phyloP scores from a whole-genome alignment of 805 yeast species.

The Ascoidea tarda region DNA sequence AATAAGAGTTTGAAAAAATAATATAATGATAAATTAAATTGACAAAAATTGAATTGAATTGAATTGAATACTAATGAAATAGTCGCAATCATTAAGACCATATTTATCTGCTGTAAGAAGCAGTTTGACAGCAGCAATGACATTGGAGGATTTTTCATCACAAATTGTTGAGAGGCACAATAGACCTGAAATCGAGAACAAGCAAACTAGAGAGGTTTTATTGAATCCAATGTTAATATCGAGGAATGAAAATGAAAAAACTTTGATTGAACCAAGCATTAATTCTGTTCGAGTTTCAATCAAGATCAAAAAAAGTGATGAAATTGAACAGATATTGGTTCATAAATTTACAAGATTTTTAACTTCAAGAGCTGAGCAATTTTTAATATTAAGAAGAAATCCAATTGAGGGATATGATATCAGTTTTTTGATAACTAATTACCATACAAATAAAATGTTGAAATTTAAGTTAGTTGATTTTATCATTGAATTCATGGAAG shows the following conservation, averaged over 20 bases:
- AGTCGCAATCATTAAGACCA: constrained; percentile 97
- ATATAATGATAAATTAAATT: too few relatives aligned
- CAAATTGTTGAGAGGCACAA: constrained; percentile 95
- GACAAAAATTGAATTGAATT: too few relatives aligned
- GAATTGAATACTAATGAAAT: not conserved
- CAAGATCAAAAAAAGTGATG: constrained; percentile 94
- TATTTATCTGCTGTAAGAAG: constrained; percentile 87
- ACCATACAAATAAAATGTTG: constrained; percentile 91
- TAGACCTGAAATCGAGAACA: constrained; percentile 88
- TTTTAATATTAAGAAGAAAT: constrained; percentile 78
- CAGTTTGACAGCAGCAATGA: constrained; percentile 85
- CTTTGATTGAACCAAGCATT: constrained; percentile 85
- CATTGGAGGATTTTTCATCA: constrained; percentile 87
- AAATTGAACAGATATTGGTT: constrained; percentile 86
- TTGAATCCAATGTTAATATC: constrained; percentile 83
- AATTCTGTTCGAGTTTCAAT: constrained; percentile 86
- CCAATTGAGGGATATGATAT: constrained; percentile 90
- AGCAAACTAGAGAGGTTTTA: constrained; percentile 69
- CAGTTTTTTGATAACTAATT: constrained; percentile 83
- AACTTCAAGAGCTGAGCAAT: constrained; percentile 91
- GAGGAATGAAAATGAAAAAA: constrained; percentile 86
- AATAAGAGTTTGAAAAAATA: too few relatives aligned
- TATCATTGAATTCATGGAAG: constrained; percentile 97
- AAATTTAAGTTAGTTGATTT: constrained; percentile 93
- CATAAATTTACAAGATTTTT: constrained; percentile 89